These are phyloP conservation scores for Blumeria graminis DNA, from an alignment of 2,329 filamentous ascomycete species.

Conservation along the genomic window DNA sequence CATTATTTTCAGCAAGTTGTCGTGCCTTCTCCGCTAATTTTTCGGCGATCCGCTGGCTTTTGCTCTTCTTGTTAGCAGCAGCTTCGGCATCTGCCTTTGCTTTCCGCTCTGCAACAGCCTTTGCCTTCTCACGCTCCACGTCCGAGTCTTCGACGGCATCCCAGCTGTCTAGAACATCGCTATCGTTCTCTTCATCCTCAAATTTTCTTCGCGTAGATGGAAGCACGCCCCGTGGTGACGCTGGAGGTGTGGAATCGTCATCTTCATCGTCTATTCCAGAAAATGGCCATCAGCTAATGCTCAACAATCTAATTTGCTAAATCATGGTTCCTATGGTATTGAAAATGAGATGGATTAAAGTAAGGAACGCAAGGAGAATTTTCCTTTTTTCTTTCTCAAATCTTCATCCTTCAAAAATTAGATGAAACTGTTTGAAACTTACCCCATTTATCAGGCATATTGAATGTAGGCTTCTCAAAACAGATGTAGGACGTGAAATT, in stretches of 20 bases:
- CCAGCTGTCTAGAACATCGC: slow-evolving; percentile 86
- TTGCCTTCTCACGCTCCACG: slow-evolving; percentile 82
- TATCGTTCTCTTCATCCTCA: slow-evolving; percentile 74
- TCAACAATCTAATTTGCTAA: background rate
- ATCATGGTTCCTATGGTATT: background rate
- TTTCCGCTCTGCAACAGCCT: slow-evolving; percentile 65
- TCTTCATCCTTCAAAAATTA: background rate
- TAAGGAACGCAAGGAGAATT: background rate
- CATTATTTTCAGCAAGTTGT: slow-evolving; percentile 29
- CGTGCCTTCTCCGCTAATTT: slow-evolving; percentile 34
- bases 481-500: no score
- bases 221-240: slow-evolving; percentile 12
- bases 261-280: slow-evolving; percentile 15
- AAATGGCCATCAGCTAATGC: slow-evolving; percentile 2
- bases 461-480: background rate
- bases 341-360: background rate
- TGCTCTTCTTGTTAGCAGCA: slow-evolving; percentile 75
- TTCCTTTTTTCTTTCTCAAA: background rate
- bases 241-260: slow-evolving; percentile 27
- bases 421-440: slow-evolving; percentile 5
- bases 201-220: slow-evolving; percentile 23
- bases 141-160: slow-evolving; percentile 93
- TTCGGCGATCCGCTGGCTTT: slow-evolving; percentile 66
- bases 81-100: slow-evolving; percentile 75
- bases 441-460: slow-evolving; percentile 16